Evolutionary conservation across 805 yeast species (phyloP).

Genomic region (Metschnikowia proteae): DNA sequence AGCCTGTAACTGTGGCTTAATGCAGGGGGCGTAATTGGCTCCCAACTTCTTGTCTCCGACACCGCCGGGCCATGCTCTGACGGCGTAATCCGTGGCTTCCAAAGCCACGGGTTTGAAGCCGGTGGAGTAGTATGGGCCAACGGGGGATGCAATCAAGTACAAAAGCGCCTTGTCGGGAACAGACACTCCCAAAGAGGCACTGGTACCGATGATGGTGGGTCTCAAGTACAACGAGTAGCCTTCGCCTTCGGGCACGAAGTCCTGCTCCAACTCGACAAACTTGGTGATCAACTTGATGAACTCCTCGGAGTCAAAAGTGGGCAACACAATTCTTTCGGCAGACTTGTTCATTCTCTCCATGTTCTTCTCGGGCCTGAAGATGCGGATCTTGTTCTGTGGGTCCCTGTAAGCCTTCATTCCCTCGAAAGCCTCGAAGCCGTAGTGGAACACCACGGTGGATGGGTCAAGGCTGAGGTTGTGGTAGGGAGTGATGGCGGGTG

Average conservation of each 20-base stretch:
- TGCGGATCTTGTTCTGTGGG: conserved; percentile 51
- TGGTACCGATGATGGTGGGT: conserved; percentile 94
- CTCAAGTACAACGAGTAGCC: conserved; percentile 92
- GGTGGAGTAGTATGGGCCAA: conserved; percentile 84
- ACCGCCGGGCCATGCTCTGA: conserved; percentile 99
- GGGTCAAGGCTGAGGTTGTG: conserved; percentile 78
- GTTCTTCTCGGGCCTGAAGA: conserved; percentile 90
- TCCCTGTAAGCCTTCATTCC: conserved; percentile 90
- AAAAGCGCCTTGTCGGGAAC: conserved; percentile 78
- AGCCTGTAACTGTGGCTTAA: conserved; percentile 86
- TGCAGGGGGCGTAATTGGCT: conserved; percentile 96
- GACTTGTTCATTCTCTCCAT: conserved; percentile 88
- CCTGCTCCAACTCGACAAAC: conserved; percentile 68
- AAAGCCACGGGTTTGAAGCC: conserved; percentile 94
- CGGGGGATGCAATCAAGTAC: conserved; percentile 89
- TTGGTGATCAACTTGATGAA: conserved; percentile 71
- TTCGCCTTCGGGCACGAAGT: conserved; percentile 75
- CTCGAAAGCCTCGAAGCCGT: conserved; percentile 92
- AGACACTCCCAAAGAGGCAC: conserved; percentile 82
- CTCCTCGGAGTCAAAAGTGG: conserved; percentile 77
- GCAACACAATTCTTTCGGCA: conserved; percentile 85
- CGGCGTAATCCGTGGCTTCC: conserved; percentile 94
- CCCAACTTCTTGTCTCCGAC: conserved; percentile 95
- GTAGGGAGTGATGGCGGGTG: conserved; percentile 87
- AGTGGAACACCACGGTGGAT: conserved; percentile 86